phyloP scores from a whole-genome alignment of 495 filamentous ascomycete species.

The Talaromyces borbonicus region DNA sequence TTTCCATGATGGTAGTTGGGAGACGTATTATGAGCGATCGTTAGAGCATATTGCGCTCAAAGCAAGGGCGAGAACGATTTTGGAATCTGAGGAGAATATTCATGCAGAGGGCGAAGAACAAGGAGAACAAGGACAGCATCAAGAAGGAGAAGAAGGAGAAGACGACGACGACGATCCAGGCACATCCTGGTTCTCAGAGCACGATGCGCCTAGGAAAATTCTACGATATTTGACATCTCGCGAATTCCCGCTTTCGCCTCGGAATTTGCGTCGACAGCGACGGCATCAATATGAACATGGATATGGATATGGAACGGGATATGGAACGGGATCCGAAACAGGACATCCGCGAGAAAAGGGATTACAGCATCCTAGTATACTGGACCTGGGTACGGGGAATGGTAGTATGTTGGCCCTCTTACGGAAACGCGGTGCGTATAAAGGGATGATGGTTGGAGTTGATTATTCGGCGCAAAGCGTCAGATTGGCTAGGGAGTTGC shows the following conservation, averaged over 20 bases:
- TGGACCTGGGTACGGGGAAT: slow-evolving; percentile 35
- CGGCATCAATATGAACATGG: no score
- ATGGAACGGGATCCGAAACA: no score
- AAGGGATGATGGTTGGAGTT: slow-evolving; percentile 65
- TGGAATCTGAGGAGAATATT: neutral
- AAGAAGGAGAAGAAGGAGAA: slow-evolving; percentile 10
- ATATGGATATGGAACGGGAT: no score
- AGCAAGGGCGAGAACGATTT: slow-evolving; percentile 1
- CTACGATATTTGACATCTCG: slow-evolving; percentile 30
- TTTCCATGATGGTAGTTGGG: slow-evolving; percentile 24
- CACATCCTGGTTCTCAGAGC: slow-evolving; percentile 45
- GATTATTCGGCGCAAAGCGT: slow-evolving; percentile 76
- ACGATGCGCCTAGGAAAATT: slow-evolving; percentile 40
- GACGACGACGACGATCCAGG: slow-evolving; percentile 39
- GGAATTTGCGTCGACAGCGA: slow-evolving; percentile 14
- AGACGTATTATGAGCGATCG: slow-evolving; percentile 37
- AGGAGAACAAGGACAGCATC: slow-evolving; percentile 3
- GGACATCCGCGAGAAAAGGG: slow-evolving; percentile 11
- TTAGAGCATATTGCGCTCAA: slow-evolving; percentile 29
- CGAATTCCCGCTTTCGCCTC: slow-evolving; percentile 27
- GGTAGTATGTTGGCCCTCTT: slow-evolving; percentile 77
- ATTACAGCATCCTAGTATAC: slow-evolving; percentile 11
- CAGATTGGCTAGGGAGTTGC: slow-evolving; percentile 50
- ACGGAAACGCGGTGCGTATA: slow-evolving; percentile 45
- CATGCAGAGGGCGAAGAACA: neutral